Percentiles rank a stretch among this genome's conserved stretches.
These are phyloP conservation scores for Exophiala phaeomuriformis DNA, from an alignment of 2,329 filamentous ascomycete genomes.

Conservation along the genomic window DNA sequence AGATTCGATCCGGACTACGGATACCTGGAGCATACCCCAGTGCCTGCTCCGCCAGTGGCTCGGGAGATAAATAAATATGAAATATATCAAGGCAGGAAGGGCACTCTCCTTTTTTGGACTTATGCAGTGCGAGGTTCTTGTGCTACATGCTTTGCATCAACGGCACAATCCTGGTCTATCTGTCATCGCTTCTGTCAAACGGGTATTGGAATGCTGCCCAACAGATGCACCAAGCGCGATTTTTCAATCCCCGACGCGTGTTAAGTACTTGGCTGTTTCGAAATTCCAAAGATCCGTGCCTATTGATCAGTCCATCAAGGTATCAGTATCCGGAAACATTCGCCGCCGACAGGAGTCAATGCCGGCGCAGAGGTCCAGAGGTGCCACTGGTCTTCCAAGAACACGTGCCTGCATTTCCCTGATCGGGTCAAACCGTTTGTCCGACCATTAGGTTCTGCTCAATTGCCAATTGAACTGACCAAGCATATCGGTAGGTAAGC, in stretches of 20 bases:
- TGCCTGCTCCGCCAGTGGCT: not conserved
- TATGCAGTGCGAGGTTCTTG: not conserved
- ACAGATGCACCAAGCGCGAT: not conserved
- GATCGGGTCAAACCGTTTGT: no score
- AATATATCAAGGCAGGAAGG: not conserved
- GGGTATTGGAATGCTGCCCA: not conserved
- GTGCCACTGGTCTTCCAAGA: no score
- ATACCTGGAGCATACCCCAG: not conserved
- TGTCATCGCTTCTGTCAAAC: not conserved
- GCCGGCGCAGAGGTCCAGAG: no score
- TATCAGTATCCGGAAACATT: no score
- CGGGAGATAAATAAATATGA: not conserved
- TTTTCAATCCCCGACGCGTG: not conserved
- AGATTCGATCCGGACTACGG: not conserved
- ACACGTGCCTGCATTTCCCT: no score
- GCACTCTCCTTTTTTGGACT: not conserved
- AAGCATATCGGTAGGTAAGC: no score
- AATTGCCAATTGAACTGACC: no score
- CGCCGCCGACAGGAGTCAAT: no score
- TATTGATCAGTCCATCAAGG: no score
- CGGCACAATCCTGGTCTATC: constrained; percentile 34
- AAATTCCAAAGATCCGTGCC: no score
- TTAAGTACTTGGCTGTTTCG: no score
- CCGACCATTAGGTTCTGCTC: no score
- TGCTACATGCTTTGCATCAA: not conserved